Percentiles rank a stretch among this genome's conserved stretches.
Evolutionary conservation across 257 asterid genomes (phyloP).

Genomic region (Gentiana macrophylla): DNA sequence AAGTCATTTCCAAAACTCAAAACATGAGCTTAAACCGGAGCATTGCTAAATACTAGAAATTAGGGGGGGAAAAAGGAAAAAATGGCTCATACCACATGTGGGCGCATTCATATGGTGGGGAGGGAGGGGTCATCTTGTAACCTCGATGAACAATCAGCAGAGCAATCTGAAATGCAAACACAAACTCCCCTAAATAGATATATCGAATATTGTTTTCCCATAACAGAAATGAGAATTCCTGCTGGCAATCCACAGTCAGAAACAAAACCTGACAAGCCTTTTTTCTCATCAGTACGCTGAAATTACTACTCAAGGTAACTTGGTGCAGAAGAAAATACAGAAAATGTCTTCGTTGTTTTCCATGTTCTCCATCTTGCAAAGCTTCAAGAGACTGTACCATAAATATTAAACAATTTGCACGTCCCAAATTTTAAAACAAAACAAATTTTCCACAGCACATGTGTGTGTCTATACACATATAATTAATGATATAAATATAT

Average conservation of each 20-base stretch:
- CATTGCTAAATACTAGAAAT: background rate
- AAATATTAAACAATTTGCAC: background rate
- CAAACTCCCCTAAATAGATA: constrained; percentile 9
- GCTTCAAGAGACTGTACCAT: constrained; percentile 86
- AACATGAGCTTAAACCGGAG: too few relatives aligned
- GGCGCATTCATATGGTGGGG: constrained; percentile 91
- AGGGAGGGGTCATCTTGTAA: constrained; percentile 92
- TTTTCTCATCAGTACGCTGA: constrained; percentile 81
- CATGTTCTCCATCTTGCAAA: constrained; percentile 97
- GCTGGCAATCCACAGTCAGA: constrained; percentile 12
- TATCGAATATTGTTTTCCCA: constrained; percentile 6
- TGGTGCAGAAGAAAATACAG: constrained; percentile 92
- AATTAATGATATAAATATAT: too few relatives aligned
- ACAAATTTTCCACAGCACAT: too few relatives aligned
- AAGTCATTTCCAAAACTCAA: too few relatives aligned
- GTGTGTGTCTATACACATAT: too few relatives aligned
- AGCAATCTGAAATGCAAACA: constrained; percentile 67
- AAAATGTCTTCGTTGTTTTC: constrained; percentile 86
- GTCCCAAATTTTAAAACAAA: background rate
- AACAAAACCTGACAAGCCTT: constrained; percentile 86
- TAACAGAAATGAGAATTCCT: constrained; percentile 6
- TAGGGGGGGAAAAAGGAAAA: constrained; percentile 9
- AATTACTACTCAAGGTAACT: constrained; percentile 89
- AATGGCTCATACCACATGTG: constrained; percentile 80
- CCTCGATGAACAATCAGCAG: constrained; percentile 78